Conservation (phyloP, 306 rosid genomes). For the Gillenia trifoliata region DNA sequence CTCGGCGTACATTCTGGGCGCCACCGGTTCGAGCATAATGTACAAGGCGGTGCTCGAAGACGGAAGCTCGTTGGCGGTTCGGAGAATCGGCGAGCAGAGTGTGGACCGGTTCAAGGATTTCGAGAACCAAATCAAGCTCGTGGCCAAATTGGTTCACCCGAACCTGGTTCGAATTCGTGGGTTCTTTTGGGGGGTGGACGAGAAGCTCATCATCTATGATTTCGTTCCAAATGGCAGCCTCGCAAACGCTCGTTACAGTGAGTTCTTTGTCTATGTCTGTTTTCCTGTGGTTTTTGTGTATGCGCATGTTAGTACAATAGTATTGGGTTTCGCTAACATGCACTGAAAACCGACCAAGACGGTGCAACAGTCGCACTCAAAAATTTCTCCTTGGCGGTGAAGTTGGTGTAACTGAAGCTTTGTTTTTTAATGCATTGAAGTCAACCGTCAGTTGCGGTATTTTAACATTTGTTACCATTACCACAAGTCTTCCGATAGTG, state of each 20-base stretch:
- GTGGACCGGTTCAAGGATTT: conserved; percentile 83
- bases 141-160: conserved; percentile 78
- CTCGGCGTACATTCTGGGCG: conserved; percentile 83
- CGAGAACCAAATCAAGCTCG: conserved; percentile 62
- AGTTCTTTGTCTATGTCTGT: conserved; percentile 12
- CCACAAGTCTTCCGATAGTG: neutral
- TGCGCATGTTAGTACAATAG: conserved; percentile 19
- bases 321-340: conserved; percentile 18
- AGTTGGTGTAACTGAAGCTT: conserved; percentile 44
- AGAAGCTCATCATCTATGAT: conserved; percentile 90
- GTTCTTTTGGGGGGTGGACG: conserved; percentile 80
- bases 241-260: conserved; percentile 93
- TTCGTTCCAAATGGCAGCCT: conserved; percentile 92
- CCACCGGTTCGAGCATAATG: conserved; percentile 93
- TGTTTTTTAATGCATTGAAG: conserved; percentile 41
- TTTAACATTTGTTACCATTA: neutral
- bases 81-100: conserved; percentile 79
- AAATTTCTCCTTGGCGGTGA: conserved; percentile 30
- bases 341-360: neutral
- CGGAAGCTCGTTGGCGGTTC: conserved; percentile 72
- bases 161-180: conserved; percentile 88
- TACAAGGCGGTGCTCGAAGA: conserved; percentile 93
- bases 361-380: too few species aligned
- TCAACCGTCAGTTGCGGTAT: conserved; percentile 29
- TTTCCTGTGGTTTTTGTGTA: neutral